These are phyloP conservation scores for Capsicum pubescens DNA, from an alignment of 257 asterid genomes.

Conservation along the genomic window DNA sequence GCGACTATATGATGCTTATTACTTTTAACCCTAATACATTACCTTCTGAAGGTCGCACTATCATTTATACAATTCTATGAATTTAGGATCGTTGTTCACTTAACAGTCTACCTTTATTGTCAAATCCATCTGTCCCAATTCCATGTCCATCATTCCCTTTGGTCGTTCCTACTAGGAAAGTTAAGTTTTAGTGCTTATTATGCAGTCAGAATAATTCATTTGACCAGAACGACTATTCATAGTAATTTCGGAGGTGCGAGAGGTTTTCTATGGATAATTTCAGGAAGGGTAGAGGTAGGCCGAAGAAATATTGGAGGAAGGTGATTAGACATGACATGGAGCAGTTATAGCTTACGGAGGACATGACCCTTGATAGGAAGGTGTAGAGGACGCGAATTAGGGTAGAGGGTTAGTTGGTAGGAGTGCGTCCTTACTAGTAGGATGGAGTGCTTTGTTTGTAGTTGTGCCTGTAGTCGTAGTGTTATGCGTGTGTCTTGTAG, in stretches of 20 bases:
- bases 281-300: too few species aligned
- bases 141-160: constrained; percentile 11
- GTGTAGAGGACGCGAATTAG: too few species aligned
- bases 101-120: not conserved
- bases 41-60: not conserved
- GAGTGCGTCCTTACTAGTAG: too few species aligned
- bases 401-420: too few species aligned
- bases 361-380: too few species aligned
- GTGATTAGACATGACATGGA: too few species aligned
- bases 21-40: not conserved
- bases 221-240: not conserved
- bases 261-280: too few species aligned
- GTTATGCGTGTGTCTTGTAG: too few species aligned
- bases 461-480: too few species aligned
- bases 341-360: too few species aligned
- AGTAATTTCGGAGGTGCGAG: not conserved
- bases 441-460: too few species aligned
- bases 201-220: not conserved
- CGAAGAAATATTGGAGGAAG: too few species aligned
- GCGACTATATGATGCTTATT: not conserved
- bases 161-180: not conserved
- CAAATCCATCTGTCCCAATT: constrained; percentile 8
- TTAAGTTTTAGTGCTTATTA: not conserved
- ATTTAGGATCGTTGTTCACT: not conserved
- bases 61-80: constrained; percentile 13